Evolutionary conservation across 108 stramenopile species (phyloP).

Genomic region (Skeletonema marinoi): DNA sequence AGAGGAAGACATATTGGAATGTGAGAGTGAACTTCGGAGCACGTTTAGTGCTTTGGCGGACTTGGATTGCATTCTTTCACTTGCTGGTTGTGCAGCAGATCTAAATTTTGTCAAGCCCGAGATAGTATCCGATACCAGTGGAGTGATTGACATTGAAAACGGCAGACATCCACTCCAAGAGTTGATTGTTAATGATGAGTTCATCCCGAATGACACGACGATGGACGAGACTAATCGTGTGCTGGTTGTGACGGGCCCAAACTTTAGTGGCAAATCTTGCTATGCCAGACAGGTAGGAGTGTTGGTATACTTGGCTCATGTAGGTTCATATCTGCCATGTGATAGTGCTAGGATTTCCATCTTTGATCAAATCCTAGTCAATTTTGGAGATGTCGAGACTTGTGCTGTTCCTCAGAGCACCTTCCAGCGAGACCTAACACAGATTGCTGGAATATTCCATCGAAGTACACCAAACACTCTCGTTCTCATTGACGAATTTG

Average conservation of each 20-base stretch:
- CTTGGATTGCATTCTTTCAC: conserved; percentile 88
- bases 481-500: conserved; percentile 96
- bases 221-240: conserved; percentile 72
- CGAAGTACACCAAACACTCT: conserved; percentile 76
- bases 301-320: conserved; percentile 92
- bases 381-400: conserved; percentile 90
- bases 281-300: conserved; percentile 89
- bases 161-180: conserved; percentile 96
- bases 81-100: conserved; percentile 85
- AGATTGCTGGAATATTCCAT: conserved; percentile 77
- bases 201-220: conserved; percentile 88
- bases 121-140: conserved; percentile 54
- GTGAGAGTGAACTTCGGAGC: conserved; percentile 77
- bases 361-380: conserved; percentile 87
- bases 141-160: conserved; percentile 82
- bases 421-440: conserved; percentile 92
- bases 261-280: conserved; percentile 94
- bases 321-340: conserved; percentile 91
- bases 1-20: conserved; percentile 89
- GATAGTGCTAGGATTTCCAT: conserved; percentile 86
- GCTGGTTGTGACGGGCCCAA: conserved; percentile 90
- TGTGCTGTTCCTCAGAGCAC: conserved; percentile 93
- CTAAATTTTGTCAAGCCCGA: conserved; percentile 83
- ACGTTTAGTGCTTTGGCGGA: conserved; percentile 84
- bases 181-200: conserved; percentile 84